Evolutionary conservation across 352 stramenopile species (phyloP).

Genomic region (Phytophthora palmivora): DNA sequence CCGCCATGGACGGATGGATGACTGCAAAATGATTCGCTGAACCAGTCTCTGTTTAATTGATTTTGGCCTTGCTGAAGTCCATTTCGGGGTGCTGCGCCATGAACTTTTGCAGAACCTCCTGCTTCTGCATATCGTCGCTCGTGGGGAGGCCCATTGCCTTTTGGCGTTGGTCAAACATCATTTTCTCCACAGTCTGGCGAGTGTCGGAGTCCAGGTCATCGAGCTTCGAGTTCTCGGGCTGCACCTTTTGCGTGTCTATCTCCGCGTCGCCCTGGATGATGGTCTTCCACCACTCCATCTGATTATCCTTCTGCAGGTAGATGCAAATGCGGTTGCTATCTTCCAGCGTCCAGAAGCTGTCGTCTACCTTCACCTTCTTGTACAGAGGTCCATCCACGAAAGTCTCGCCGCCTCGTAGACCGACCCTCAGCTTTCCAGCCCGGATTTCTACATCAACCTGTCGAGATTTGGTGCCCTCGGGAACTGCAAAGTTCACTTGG

Average conservation of each 20-base stretch:
- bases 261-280: slow-evolving; percentile 95
- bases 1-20: not conserved
- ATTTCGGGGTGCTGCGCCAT: slow-evolving; percentile 99
- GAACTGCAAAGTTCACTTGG: slow-evolving; percentile 92
- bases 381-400: slow-evolving; percentile 93
- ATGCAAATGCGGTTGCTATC: slow-evolving; percentile 91
- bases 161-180: slow-evolving; percentile 99
- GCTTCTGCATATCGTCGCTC: slow-evolving; percentile 97
- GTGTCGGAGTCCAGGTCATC: slow-evolving; percentile 98
- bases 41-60: slow-evolving; percentile 80
- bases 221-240: slow-evolving; percentile 99
- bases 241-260: slow-evolving; percentile 99
- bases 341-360: slow-evolving; percentile 99
- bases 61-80: slow-evolving; percentile 99
- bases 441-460: slow-evolving; percentile 94
- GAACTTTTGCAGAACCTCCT: slow-evolving; percentile 99
- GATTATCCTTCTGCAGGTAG: slow-evolving; percentile 98
- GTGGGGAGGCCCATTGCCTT: slow-evolving; percentile 97
- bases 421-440: slow-evolving; percentile 92
- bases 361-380: slow-evolving; percentile 97
- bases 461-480: slow-evolving; percentile 92
- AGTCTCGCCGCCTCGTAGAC: slow-evolving; percentile 70
- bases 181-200: slow-evolving; percentile 99
- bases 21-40: not conserved
- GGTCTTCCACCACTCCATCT: slow-evolving; percentile 99